A percentile compares a stretch with the other conserved stretches of the same genome.
Conservation (phyloP, 495 filamentous ascomycete genomes). For the Talaromyces trachyspermus region DNA sequence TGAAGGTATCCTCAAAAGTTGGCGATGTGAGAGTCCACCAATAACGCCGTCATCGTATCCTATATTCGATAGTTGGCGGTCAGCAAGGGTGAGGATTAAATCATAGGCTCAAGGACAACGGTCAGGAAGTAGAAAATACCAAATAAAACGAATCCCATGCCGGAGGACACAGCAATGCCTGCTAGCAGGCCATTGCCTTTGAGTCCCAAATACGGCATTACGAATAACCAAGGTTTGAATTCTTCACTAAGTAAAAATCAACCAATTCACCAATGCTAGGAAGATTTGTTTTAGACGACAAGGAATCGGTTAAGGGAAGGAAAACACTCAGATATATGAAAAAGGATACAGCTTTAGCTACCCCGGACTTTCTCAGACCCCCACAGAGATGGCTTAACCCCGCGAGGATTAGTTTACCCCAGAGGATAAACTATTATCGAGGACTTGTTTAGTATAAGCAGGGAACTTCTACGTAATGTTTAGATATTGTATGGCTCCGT, state of each 20-base stretch:
- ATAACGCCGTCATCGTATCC: slow-evolving; percentile 16
- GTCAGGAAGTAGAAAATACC: not conserved
- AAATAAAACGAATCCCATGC: slow-evolving; percentile 15
- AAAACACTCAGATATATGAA: no score
- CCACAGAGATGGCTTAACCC: no score
- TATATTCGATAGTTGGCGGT: not conserved
- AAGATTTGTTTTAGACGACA: no score
- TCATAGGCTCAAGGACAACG: not conserved
- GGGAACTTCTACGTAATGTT: no score
- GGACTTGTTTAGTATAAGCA: no score
- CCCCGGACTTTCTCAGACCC: no score
- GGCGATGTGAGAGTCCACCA: slow-evolving; percentile 11
- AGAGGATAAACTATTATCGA: no score
- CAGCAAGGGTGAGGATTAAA: not conserved
- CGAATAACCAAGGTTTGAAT: not conserved
- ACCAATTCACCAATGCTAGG: not conserved
- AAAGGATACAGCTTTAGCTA: no score
- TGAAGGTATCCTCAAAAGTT: slow-evolving; percentile 11
- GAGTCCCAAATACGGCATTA: slow-evolving; percentile 10
- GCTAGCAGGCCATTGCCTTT: slow-evolving; percentile 9
- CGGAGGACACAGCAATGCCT: slow-evolving; percentile 11
- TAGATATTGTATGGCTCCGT: no score
- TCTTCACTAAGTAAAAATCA: not conserved
- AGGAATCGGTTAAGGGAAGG: no score
- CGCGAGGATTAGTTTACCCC: no score